Conservation (phyloP, 768 basidiomycete genomes). For the Chalciporus chontae region DNA sequence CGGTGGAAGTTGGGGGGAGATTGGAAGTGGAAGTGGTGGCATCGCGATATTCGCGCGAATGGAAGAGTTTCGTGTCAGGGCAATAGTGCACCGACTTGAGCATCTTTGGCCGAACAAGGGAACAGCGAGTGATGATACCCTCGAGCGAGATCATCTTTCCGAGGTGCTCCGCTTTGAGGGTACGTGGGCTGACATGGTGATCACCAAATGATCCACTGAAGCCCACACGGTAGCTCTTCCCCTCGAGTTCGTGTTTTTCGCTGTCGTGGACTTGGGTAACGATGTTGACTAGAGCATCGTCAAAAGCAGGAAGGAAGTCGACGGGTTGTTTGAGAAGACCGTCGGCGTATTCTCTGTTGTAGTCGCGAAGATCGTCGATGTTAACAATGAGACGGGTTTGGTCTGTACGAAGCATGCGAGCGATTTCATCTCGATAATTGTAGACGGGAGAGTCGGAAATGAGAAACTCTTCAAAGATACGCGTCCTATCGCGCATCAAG, state of each 20-base stretch:
- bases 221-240: constrained; percentile 82
- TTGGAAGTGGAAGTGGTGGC: constrained; percentile 84
- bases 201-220: constrained; percentile 97
- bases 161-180: constrained; percentile 81
- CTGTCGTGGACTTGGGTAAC: constrained; percentile 72
- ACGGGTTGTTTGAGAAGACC: constrained; percentile 87
- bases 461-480: constrained; percentile 81
- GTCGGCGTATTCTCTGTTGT: constrained; percentile 82
- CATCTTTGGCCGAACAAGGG: constrained; percentile 98
- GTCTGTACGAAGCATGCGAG: constrained; percentile 75
- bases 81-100: constrained; percentile 95
- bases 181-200: constrained; percentile 94
- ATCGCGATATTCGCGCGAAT: constrained; percentile 89
- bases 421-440: constrained; percentile 85
- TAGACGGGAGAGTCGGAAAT: constrained; percentile 60
- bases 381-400: constrained; percentile 91
- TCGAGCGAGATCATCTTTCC: constrained; percentile 97
- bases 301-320: constrained; percentile 85
- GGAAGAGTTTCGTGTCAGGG: constrained; percentile 79
- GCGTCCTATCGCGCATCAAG: constrained; percentile 70
- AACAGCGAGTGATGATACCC: constrained; percentile 97
- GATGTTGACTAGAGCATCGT: constrained; percentile 73
- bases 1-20: constrained; percentile 77
- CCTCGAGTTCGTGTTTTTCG: constrained; percentile 77
- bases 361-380: constrained; percentile 92